Evolutionary conservation across 495 filamentous ascomycete species (phyloP).

Genomic region (Aspergillus sparsus): DNA sequence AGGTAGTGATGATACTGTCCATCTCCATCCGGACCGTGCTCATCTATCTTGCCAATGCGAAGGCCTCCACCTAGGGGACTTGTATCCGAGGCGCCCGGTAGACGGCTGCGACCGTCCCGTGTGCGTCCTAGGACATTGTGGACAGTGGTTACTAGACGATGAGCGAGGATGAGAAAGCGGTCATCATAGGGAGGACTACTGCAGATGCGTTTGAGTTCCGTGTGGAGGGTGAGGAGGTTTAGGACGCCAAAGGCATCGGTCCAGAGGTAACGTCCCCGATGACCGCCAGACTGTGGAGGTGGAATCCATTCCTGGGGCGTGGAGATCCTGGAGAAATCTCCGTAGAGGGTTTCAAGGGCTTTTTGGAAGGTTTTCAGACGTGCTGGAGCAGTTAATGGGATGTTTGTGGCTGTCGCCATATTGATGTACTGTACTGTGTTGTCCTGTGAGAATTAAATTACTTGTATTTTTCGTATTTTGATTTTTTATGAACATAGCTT

Average conservation of each 20-base stretch:
- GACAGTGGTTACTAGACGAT: conserved; percentile 52
- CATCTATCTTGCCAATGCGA: conserved; percentile 62
- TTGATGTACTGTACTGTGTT: too few relatives aligned
- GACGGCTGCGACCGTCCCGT: conserved; percentile 48
- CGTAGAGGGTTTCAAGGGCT: conserved; percentile 46
- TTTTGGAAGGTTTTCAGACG: conserved; percentile 38
- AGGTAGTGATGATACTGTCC: conserved; percentile 71
- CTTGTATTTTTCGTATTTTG: too few relatives aligned
- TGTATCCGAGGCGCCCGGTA: conserved; percentile 55
- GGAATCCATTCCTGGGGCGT: conserved; percentile 43
- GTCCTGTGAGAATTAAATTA: too few relatives aligned
- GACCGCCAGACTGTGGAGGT: conserved; percentile 57
- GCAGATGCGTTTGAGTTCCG: conserved; percentile 28
- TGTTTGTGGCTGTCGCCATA: conserved; percentile 24
- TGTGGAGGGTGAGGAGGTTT: conserved; percentile 63
- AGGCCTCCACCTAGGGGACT: conserved; percentile 62
- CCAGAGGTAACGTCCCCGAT: conserved; percentile 68
- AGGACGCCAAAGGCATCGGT: conserved; percentile 70
- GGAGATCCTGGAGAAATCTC: conserved; percentile 34
- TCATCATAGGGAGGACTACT: conserved; percentile 13
- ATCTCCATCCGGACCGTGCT: conserved; percentile 55
- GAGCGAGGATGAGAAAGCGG: conserved; percentile 56
- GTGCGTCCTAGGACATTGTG: conserved; percentile 59
- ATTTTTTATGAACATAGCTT: too few relatives aligned
- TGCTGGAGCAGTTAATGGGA: conserved; percentile 23